Conservation (phyloP, 2,329 filamentous ascomycete genomes). For the Atkinsonella hypoxylon region DNA sequence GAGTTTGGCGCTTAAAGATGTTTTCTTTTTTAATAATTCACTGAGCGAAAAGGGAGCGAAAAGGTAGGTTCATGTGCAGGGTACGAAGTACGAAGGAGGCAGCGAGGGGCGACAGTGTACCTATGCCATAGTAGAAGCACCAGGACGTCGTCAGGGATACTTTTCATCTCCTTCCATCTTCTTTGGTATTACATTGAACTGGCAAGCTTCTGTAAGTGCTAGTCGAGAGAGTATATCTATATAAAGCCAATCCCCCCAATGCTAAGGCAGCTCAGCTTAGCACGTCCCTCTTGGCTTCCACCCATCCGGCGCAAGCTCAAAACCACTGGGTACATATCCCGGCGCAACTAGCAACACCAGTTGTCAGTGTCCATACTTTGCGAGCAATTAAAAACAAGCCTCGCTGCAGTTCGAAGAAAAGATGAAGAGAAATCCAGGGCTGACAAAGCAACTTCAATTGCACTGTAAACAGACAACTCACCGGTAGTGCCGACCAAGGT, state of each 20-base stretch:
- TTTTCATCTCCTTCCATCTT: neutral
- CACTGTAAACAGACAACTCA: conserved; percentile 1
- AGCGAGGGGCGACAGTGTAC: neutral
- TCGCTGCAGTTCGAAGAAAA: too few relatives aligned
- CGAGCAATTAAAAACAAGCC: neutral
- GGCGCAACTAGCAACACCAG: neutral
- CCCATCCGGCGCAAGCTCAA: neutral
- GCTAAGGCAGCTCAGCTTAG: neutral
- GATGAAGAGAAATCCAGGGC: too few relatives aligned
- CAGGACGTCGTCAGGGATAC: neutral
- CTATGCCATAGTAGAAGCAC: neutral
- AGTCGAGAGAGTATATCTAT: neutral
- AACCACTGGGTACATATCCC: neutral
- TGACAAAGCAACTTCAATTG: too few relatives aligned
- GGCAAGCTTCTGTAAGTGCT: neutral
- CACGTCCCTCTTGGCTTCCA: neutral
- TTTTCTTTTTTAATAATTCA: too few relatives aligned
- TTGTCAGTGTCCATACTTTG: neutral
- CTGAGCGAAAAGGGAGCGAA: too few relatives aligned
- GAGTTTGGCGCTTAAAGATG: neutral
- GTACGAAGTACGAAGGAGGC: neutral
- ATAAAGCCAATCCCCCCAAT: neutral
- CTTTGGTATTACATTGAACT: neutral
- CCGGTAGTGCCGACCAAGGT: conserved; percentile 29
- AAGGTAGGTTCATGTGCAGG: neutral